Evolutionary conservation across 306 rosid genomes (phyloP).

Genomic region (Pterocarpus santalinus): DNA sequence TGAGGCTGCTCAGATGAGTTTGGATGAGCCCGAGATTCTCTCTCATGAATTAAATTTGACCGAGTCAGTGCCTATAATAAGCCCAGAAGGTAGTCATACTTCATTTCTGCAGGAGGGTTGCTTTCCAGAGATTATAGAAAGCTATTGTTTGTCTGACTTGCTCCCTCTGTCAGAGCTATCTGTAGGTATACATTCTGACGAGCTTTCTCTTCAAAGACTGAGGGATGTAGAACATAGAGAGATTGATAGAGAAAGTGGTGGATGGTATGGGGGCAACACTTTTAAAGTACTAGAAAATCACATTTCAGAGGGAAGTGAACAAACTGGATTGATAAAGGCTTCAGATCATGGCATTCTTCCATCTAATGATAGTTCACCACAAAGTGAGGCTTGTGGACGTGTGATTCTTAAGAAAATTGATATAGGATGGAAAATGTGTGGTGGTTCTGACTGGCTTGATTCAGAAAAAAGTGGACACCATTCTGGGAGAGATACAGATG

Average conservation of each 20-base stretch:
- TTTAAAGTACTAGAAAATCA: slow-evolving; percentile 79
- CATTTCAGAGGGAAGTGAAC: slow-evolving; percentile 61
- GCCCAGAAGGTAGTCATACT: slow-evolving; percentile 63
- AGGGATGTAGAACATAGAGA: slow-evolving; percentile 58
- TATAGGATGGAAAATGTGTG: slow-evolving; percentile 84
- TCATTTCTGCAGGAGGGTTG: slow-evolving; percentile 61
- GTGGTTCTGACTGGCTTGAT: slow-evolving; percentile 81
- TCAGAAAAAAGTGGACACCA: slow-evolving; percentile 54
- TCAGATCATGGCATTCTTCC: slow-evolving; percentile 54
- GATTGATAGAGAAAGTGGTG: slow-evolving; percentile 65
- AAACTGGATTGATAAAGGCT: slow-evolving; percentile 42
- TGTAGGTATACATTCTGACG: slow-evolving; percentile 59
- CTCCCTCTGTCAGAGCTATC: slow-evolving; percentile 66
- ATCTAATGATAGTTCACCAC: slow-evolving; percentile 51
- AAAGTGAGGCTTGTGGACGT: slow-evolving; percentile 64
- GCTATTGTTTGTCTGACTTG: slow-evolving; percentile 72
- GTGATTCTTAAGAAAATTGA: slow-evolving; percentile 76
- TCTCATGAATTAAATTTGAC: slow-evolving; percentile 51
- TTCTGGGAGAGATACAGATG: slow-evolving; percentile 69
- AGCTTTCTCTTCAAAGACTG: slow-evolving; percentile 52
- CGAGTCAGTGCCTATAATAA: slow-evolving; percentile 59
- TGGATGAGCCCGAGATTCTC: slow-evolving; percentile 57
- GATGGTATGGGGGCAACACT: slow-evolving; percentile 75
- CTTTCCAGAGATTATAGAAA: slow-evolving; percentile 77
- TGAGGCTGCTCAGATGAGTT: slow-evolving; percentile 50